Conservation (phyloP, 805 yeast genomes). For the Barnettozyma vustinii region DNA sequence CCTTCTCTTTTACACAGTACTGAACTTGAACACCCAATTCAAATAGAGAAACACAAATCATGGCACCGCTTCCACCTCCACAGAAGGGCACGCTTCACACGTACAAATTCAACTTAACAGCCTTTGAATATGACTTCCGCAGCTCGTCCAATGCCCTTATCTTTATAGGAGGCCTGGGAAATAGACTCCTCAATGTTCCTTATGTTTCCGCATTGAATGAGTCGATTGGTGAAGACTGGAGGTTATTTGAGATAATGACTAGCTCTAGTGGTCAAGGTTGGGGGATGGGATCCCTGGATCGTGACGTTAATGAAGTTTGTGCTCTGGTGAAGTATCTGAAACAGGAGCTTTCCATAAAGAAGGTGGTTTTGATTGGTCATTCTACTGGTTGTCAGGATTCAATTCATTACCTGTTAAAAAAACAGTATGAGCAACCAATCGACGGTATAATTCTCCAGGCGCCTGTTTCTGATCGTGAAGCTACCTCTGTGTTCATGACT, state of each 20-base stretch:
- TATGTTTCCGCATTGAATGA: constrained; percentile 47
- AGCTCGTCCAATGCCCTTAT: constrained; percentile 44
- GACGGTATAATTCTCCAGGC: constrained; percentile 71
- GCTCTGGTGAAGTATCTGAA: constrained; percentile 50
- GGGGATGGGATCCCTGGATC: constrained; percentile 58
- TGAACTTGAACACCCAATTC: too few relatives aligned
- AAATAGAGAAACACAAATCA: neutral
- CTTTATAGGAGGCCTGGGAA: constrained; percentile 69
- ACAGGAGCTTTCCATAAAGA: constrained; percentile 36
- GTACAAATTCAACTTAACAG: constrained; percentile 39
- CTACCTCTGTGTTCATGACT: constrained; percentile 25
- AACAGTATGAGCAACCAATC: constrained; percentile 25
- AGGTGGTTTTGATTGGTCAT: constrained; percentile 71
- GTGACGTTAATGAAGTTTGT: constrained; percentile 55
- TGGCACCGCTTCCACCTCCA: constrained; percentile 1
- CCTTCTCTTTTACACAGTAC: neutral
- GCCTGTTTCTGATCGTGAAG: constrained; percentile 64
- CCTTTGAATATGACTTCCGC: constrained; percentile 44
- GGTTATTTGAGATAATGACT: constrained; percentile 49
- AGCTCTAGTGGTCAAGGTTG: constrained; percentile 59
- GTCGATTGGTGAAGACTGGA: constrained; percentile 45
- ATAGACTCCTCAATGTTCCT: constrained; percentile 67
- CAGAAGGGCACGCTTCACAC: constrained; percentile 22
- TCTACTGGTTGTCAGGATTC: constrained; percentile 83
- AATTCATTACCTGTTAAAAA: constrained; percentile 50